A percentile compares a stretch with the other conserved stretches of the same genome.
Conservation (phyloP, 2,329 filamentous ascomycete species). For the Fusarium veterinarium region DNA sequence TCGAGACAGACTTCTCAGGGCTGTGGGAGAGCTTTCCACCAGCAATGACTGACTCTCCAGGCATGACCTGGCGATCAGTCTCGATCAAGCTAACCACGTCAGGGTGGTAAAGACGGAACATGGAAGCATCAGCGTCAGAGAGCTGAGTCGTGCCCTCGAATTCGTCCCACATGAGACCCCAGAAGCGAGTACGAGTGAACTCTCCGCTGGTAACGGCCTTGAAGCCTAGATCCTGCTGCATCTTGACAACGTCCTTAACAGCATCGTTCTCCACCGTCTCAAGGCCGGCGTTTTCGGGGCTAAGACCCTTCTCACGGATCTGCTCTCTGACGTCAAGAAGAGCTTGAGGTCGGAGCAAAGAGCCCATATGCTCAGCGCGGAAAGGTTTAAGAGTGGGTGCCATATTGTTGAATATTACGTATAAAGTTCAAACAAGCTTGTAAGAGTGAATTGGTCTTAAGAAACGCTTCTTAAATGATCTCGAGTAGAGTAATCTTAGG, state of each 20-base stretch:
- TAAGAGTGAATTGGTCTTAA: neutral
- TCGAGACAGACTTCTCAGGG: constrained; percentile 56
- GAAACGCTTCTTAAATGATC: neutral
- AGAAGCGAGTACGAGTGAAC: constrained; percentile 63
- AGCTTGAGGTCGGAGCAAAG: constrained; percentile 73
- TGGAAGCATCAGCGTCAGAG: constrained; percentile 61
- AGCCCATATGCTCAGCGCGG: constrained; percentile 81
- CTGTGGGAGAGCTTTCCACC: constrained; percentile 59
- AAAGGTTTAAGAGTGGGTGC: constrained; percentile 62
- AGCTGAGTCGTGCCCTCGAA: constrained; percentile 62
- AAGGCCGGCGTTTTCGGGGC: constrained; percentile 65
- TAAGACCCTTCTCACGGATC: constrained; percentile 54
- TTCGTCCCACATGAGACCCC: constrained; percentile 66
- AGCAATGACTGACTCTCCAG: constrained; percentile 66
- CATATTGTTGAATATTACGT: constrained; percentile 19
- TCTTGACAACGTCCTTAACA: constrained; percentile 67
- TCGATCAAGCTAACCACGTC: constrained; percentile 66
- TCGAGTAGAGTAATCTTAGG: neutral
- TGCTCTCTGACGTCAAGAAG: constrained; percentile 48
- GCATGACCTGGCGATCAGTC: constrained; percentile 65
- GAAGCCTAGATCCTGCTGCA: constrained; percentile 75
- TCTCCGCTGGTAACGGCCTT: constrained; percentile 78
- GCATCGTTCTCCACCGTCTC: constrained; percentile 69
- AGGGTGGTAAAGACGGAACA: constrained; percentile 67
- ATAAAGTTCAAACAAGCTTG: neutral